Evolutionary conservation across 1,139 yeast genomes (phyloP).

Genomic region (Kluyveromyces sp.): DNA sequence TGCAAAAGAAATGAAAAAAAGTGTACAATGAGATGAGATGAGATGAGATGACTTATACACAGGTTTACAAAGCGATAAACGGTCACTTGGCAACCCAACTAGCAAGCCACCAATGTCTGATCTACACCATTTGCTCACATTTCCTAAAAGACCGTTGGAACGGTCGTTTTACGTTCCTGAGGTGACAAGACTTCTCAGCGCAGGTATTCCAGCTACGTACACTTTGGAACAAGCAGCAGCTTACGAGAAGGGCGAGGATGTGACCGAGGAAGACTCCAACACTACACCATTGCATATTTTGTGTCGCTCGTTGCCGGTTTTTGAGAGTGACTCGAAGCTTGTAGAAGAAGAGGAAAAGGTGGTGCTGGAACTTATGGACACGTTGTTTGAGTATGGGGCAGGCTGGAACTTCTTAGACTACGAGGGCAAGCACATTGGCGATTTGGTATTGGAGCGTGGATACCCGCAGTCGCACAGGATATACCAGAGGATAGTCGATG

Average conservation of each 20-base stretch:
- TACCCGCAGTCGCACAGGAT: conserved; percentile 32
- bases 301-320: conserved; percentile 36
- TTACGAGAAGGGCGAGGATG: conserved; percentile 38
- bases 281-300: conserved; percentile 78
- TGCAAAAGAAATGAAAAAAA: not conserved
- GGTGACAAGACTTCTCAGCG: conserved; percentile 41
- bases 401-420: conserved; percentile 77
- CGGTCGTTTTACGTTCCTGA: conserved; percentile 36
- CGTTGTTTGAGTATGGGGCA: conserved; percentile 76
- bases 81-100: no score
- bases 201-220: conserved; percentile 75
- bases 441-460: conserved; percentile 49
- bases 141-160: conserved; percentile 49
- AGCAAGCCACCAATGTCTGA: conserved; percentile 44
- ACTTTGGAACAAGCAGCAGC: conserved; percentile 70
- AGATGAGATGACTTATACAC: not conserved
- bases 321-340: conserved; percentile 24
- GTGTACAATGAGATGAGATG: not conserved
- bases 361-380: conserved; percentile 50
- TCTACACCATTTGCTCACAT: conserved; percentile 58
- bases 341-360: conserved; percentile 39
- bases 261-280: conserved; percentile 40
- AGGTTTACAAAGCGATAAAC: no score
- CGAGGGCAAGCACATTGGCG: conserved; percentile 69
- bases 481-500: conserved; percentile 57